Conservation (phyloP, 805 yeast species). For the Sugiyamaella lignohabitans region DNA sequence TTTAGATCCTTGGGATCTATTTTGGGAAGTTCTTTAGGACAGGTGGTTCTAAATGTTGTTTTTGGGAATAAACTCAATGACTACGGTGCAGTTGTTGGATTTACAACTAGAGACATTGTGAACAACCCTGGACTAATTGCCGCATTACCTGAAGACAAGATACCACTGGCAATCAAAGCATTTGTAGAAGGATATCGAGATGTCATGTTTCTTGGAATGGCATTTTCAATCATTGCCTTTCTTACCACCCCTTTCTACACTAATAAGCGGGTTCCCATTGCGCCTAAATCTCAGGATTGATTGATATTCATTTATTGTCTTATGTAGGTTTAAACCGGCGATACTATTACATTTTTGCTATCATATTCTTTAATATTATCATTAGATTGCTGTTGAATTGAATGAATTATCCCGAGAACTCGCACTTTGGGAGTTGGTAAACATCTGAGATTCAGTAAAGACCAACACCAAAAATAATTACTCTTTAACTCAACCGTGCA, state of each 20-base stretch:
- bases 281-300: too few species aligned
- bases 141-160: background rate
- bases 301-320: too few species aligned
- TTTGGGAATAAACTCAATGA: conserved; percentile 15
- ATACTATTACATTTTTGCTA: too few species aligned
- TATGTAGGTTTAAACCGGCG: too few species aligned
- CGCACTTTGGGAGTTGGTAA: too few species aligned
- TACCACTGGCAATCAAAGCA: background rate
- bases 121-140: background rate
- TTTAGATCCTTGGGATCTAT: conserved; percentile 42
- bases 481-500: too few species aligned
- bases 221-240: background rate
- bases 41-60: conserved; percentile 35
- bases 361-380: too few species aligned
- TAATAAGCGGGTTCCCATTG: background rate
- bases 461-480: too few species aligned
- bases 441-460: too few species aligned
- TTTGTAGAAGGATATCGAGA: background rate
- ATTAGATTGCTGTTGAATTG: too few species aligned
- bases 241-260: background rate
- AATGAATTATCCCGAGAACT: too few species aligned
- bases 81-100: background rate
- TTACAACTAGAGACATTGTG: background rate
- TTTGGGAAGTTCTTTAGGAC: conserved; percentile 37
- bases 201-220: background rate